A percentile compares a stretch with the other conserved stretches of the same genome.
Evolutionary conservation across 768 basidiomycete species (phyloP).

Genomic region (Boletus rufocinnamomeus): DNA sequence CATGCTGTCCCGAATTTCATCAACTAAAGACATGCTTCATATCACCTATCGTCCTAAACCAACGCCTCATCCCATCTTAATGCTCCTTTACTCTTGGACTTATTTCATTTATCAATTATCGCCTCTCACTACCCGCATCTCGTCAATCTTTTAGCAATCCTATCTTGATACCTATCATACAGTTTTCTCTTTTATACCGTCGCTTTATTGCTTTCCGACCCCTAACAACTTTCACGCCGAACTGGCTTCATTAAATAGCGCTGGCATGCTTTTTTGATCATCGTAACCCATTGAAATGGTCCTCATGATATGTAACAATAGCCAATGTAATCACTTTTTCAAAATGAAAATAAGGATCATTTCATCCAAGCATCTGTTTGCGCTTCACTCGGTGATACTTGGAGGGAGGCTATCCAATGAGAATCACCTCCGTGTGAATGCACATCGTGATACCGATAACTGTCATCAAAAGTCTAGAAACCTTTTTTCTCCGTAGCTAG

Average conservation of each 20-base stretch:
- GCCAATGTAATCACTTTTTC: not conserved
- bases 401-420: no score
- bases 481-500: no score
- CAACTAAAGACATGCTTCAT: not conserved
- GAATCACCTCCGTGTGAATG: no score
- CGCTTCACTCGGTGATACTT: not conserved
- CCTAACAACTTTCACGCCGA: slow-evolving; percentile 2
- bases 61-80: not conserved
- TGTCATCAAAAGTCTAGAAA: no score
- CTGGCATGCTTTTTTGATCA: slow-evolving; percentile 9
- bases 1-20: not conserved
- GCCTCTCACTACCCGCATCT: slow-evolving; percentile 1
- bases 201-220: not conserved
- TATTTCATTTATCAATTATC: slow-evolving; percentile 21
- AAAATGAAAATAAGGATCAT: not conserved
- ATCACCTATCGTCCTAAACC: not conserved
- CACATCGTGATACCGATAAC: no score
- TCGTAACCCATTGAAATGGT: not conserved
- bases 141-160: not conserved
- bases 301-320: slow-evolving; percentile 11
- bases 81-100: slow-evolving; percentile 19
- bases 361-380: not conserved
- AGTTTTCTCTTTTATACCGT: not conserved
- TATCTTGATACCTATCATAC: slow-evolving; percentile 10
- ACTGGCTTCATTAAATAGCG: slow-evolving; percentile 13